A percentile compares a stretch with the other conserved stretches of the same genome.
phyloP scores from a whole-genome alignment of 352 stramenopile species.

The Globisporangium barbulae region DNA sequence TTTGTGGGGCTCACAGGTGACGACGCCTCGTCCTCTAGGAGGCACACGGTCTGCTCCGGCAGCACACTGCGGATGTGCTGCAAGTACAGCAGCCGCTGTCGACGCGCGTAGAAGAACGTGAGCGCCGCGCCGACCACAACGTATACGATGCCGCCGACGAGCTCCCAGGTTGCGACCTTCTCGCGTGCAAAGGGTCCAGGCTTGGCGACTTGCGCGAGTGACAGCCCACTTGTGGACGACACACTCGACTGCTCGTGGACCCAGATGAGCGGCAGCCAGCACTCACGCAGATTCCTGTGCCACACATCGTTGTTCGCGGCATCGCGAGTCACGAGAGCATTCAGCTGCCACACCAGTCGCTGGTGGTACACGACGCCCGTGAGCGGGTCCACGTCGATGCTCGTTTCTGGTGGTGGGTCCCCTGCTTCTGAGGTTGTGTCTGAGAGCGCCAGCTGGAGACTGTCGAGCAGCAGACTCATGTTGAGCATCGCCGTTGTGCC shows the following conservation, averaged over 20 bases:
- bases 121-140: constrained; percentile 20
- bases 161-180: constrained; percentile 33
- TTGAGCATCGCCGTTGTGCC: constrained; percentile 25
- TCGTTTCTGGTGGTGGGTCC: constrained; percentile 2
- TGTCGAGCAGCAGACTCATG: constrained; percentile 40
- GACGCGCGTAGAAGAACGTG: constrained; percentile 13
- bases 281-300: constrained; percentile 24
- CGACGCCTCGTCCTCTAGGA: neutral
- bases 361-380: constrained; percentile 50
- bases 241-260: constrained; percentile 44
- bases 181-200: constrained; percentile 32
- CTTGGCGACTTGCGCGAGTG: constrained; percentile 7
- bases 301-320: constrained; percentile 23
- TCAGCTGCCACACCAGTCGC: constrained; percentile 52
- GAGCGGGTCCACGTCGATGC: constrained; percentile 44
- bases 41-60: constrained; percentile 9
- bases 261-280: constrained; percentile 48
- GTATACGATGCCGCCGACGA: constrained; percentile 24
- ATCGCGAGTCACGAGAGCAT: constrained; percentile 17
- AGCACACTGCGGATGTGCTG: constrained; percentile 22
- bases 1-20: neutral
- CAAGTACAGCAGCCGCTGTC: constrained; percentile 20
- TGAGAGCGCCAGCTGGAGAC: constrained; percentile 33
- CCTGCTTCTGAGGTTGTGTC: neutral
- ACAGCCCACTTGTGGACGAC: constrained; percentile 20